These are phyloP conservation scores for Stylosanthes scabra DNA, from an alignment of 331 rosid genomes.

Conservation along the genomic window DNA sequence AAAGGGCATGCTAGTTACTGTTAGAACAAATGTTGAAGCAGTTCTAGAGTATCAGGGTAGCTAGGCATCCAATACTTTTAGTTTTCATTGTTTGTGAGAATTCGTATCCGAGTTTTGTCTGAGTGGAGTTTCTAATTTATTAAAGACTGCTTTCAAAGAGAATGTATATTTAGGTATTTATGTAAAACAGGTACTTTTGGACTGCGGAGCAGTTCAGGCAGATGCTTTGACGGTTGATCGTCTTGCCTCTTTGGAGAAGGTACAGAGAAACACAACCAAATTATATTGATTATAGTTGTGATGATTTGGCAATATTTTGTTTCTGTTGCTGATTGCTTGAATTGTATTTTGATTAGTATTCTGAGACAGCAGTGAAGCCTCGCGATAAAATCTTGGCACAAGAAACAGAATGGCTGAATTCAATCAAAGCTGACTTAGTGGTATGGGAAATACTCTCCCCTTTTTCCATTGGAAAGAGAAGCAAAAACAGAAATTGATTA, in stretches of 20 bases:
- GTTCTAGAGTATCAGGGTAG: background rate
- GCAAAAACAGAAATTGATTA: background rate
- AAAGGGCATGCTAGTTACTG: background rate
- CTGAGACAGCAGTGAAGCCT: conserved; percentile 90
- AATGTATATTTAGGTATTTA: conserved; percentile 10
- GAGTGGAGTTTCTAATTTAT: conserved; percentile 6
- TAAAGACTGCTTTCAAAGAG: background rate
- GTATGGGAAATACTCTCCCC: conserved; percentile 52
- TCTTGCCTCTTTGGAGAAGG: conserved; percentile 96
- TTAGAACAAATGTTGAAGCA: background rate
- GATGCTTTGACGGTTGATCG: conserved; percentile 99
- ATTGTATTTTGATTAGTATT: conserved; percentile 63
- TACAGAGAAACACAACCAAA: conserved; percentile 29
- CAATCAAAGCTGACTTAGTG: conserved; percentile 94
- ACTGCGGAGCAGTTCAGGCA: conserved; percentile 98
- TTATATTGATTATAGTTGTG: conserved; percentile 12
- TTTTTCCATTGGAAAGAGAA: conserved; percentile 18
- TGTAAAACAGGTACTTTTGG: conserved; percentile 73
- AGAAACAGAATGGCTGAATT: conserved; percentile 89
- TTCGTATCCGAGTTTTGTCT: conserved; percentile 2
- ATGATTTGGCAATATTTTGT: conserved; percentile 2
- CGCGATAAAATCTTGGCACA: conserved; percentile 71
- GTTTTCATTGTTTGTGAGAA: conserved; percentile 9
- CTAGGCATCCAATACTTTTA: conserved; percentile 12
- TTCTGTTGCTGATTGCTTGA: conserved; percentile 19